Percentiles rank a stretch among this genome's conserved stretches.
phyloP scores from a whole-genome alignment of 2,329 filamentous ascomycete species.

The Talaromyces sp. region DNA sequence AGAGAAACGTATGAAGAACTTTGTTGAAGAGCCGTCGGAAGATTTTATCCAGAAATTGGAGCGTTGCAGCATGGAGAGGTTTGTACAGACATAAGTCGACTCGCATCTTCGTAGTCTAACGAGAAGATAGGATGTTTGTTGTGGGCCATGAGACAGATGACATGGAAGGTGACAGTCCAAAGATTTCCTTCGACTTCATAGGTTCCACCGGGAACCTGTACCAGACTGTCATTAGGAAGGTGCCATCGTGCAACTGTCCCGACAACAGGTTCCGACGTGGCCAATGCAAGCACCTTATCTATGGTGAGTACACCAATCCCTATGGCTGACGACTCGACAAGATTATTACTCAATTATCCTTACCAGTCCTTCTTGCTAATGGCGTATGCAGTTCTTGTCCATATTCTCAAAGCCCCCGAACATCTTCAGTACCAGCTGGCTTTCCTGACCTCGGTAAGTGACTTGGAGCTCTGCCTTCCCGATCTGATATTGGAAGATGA shows the following conservation, averaged over 20 bases:
- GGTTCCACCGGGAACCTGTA: constrained; percentile 67
- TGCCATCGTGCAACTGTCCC: constrained; percentile 59
- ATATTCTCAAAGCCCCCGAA: constrained; percentile 59
- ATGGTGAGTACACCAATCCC: constrained; percentile 44
- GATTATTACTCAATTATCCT: not conserved
- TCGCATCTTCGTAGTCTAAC: not conserved
- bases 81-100: not conserved
- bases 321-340: not conserved
- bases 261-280: constrained; percentile 51
- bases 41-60: constrained; percentile 46
- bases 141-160: constrained; percentile 53
- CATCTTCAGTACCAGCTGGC: constrained; percentile 63
- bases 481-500: too few relatives aligned
- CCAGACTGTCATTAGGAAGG: constrained; percentile 56
- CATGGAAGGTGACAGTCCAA: constrained; percentile 45
- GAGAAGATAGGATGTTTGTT: constrained; percentile 55
- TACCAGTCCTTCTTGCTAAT: constrained; percentile 20
- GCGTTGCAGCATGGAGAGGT: constrained; percentile 38
- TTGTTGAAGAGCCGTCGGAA: not conserved
- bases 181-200: constrained; percentile 59
- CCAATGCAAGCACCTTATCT: constrained; percentile 67
- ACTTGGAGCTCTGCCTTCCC: not conserved
- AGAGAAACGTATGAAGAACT: too few relatives aligned
- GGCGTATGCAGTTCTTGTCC: constrained; percentile 53
- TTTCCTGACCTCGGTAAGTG: constrained; percentile 54